Conservation (phyloP, 805 yeast species). For the Lipomyces chichibuensis region DNA sequence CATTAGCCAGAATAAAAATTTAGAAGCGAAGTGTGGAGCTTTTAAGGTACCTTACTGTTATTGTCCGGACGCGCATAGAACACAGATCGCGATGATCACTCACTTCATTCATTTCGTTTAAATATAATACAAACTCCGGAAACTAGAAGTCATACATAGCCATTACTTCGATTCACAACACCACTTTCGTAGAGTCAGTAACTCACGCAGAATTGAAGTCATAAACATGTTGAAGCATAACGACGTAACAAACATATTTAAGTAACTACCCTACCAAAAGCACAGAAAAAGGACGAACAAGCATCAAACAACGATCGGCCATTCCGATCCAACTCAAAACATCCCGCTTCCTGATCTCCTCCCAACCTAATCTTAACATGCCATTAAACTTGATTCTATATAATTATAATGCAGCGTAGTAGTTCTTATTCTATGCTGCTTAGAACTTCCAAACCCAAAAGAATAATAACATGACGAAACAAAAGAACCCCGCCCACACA, state of each 20-base stretch:
- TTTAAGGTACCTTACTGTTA: not conserved
- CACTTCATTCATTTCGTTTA: not conserved
- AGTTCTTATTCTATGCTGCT: conserved; percentile 2
- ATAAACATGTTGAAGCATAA: not conserved
- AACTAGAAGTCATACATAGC: not conserved
- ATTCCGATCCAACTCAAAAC: not conserved
- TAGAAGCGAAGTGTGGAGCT: too few species aligned
- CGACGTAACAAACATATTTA: not conserved
- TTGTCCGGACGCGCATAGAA: not conserved
- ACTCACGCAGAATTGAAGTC: not conserved
- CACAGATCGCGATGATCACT: not conserved
- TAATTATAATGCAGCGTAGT: not conserved
- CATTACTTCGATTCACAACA: not conserved
- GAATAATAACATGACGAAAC: conserved; percentile 55
- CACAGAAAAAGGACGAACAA: not conserved
- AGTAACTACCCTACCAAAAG: not conserved
- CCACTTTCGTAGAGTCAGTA: not conserved
- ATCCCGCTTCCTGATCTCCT: not conserved
- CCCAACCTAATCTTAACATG: not conserved
- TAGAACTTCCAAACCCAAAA: conserved; percentile 52
- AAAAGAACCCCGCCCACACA: conserved; percentile 58
- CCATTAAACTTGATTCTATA: not conserved
- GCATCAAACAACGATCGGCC: not conserved
- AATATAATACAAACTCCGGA: not conserved
- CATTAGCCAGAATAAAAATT: too few species aligned